Percentiles rank a stretch among this genome's conserved stretches.
Evolutionary conservation across 1,139 yeast species (phyloP).

Genomic region (Saccharomyces hybrid): DNA sequence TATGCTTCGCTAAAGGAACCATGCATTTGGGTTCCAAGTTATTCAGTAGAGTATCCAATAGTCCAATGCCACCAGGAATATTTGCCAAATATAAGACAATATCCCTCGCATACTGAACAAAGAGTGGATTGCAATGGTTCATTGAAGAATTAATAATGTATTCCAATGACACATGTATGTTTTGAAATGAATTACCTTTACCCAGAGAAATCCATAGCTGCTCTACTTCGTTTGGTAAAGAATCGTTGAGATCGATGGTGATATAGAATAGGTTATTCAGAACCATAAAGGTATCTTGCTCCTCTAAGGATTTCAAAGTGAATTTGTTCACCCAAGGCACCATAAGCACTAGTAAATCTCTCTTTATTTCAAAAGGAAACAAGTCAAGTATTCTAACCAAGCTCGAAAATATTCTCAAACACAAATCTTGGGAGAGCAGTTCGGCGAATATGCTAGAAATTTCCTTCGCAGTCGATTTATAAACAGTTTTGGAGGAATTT

Average conservation of each 20-base stretch:
- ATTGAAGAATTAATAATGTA: slow-evolving; percentile 65
- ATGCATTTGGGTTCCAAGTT: slow-evolving; percentile 77
- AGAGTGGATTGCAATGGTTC: slow-evolving; percentile 60
- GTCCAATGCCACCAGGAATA: slow-evolving; percentile 32
- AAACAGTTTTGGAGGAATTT: slow-evolving; percentile 32
- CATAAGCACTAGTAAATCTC: slow-evolving; percentile 72
- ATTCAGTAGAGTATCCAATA: slow-evolving; percentile 49
- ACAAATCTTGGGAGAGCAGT: slow-evolving; percentile 27
- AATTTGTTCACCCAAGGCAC: slow-evolving; percentile 88
- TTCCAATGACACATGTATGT: slow-evolving; percentile 65
- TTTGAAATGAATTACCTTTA: slow-evolving; percentile 54
- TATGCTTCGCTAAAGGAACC: slow-evolving; percentile 59
- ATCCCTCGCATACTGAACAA: slow-evolving; percentile 75
- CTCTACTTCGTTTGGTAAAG: slow-evolving; percentile 79
- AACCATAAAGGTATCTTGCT: slow-evolving; percentile 53
- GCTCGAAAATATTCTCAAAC: slow-evolving; percentile 28
- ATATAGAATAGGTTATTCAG: slow-evolving; percentile 76
- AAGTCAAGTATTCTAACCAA: slow-evolving; percentile 26
- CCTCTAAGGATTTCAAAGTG: slow-evolving; percentile 46
- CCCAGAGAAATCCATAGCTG: slow-evolving; percentile 94
- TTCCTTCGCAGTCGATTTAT: slow-evolving; percentile 32
- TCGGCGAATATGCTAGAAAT: slow-evolving; percentile 34
- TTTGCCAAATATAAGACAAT: slow-evolving; percentile 65
- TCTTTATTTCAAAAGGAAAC: slow-evolving; percentile 43
- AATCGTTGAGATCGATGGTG: slow-evolving; percentile 66